These are phyloP conservation scores for Euphorbia peplus DNA, from an alignment of 345 rosid species.

Conservation along the genomic window DNA sequence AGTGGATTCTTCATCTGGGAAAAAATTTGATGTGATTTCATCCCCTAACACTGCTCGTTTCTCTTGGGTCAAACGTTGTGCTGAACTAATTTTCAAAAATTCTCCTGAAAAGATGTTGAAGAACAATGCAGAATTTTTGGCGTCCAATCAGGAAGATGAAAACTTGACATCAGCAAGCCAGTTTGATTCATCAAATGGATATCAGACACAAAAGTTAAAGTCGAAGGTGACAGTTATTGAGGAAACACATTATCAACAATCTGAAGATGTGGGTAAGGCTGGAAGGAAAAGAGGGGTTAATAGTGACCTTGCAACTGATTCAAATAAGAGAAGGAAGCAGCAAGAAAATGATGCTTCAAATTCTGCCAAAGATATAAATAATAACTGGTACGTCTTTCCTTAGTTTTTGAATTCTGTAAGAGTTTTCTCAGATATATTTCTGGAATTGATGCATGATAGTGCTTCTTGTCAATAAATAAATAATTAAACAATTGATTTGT, in stretches of 20 bases:
- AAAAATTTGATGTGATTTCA: slow-evolving; percentile 30
- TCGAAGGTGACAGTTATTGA: slow-evolving; percentile 20
- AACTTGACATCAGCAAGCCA: slow-evolving; percentile 21
- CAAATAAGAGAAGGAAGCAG: slow-evolving; percentile 54
- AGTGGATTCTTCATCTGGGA: slow-evolving; percentile 36
- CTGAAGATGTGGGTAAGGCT: slow-evolving; percentile 36
- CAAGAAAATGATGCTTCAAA: slow-evolving; percentile 32
- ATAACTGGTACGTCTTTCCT: slow-evolving; percentile 36
- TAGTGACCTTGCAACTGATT: slow-evolving; percentile 28
- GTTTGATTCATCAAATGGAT: slow-evolving; percentile 26
- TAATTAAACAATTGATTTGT: slow-evolving; percentile 18
- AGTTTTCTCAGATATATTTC: not conserved
- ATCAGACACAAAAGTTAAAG: slow-evolving; percentile 17
- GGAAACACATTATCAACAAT: slow-evolving; percentile 18
- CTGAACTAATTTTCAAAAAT: slow-evolving; percentile 60
- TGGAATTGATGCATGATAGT: not conserved
- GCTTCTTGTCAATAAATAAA: not conserved
- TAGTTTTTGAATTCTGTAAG: not conserved
- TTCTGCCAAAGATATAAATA: slow-evolving; percentile 34
- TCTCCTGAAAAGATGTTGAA: slow-evolving; percentile 43
- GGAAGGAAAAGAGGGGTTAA: slow-evolving; percentile 57
- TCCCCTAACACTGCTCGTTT: slow-evolving; percentile 49
- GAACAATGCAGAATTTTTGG: slow-evolving; percentile 30
- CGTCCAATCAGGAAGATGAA: slow-evolving; percentile 26
- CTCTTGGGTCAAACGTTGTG: slow-evolving; percentile 74